These are phyloP conservation scores for Neurospora sp. DNA, from an alignment of 495 filamentous ascomycete genomes.

Conservation along the genomic window DNA sequence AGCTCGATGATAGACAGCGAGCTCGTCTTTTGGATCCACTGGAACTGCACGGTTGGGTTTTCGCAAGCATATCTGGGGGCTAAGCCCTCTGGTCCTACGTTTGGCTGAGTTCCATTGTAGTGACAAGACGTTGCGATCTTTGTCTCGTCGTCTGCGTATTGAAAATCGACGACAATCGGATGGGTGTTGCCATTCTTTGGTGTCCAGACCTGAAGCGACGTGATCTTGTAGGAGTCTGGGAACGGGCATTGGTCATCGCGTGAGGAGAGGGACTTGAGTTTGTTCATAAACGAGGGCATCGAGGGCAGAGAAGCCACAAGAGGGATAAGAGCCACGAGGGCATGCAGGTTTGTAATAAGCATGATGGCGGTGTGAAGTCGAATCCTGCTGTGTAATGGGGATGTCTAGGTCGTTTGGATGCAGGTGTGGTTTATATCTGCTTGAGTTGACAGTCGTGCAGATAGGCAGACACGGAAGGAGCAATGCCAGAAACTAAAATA, in stretches of 20 bases:
- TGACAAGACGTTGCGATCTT: conserved; percentile 18
- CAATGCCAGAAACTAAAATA: not conserved
- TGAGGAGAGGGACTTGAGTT: not conserved
- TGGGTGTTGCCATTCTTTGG: conserved; percentile 9
- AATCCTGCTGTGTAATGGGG: not conserved
- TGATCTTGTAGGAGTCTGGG: conserved; percentile 14
- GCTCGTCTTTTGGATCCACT: conserved; percentile 31
- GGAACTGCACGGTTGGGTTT: conserved; percentile 34
- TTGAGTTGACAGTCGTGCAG: not conserved
- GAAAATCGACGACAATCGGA: conserved; percentile 10
- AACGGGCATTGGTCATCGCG: conserved; percentile 12
- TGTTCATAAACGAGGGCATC: conserved; percentile 3
- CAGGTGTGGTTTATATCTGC: not conserved
- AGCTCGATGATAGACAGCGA: conserved; percentile 21
- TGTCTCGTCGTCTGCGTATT: conserved; percentile 16
- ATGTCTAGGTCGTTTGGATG: not conserved
- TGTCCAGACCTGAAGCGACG: conserved; percentile 14
- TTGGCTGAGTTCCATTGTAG: conserved; percentile 18
- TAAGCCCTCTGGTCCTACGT: conserved; percentile 10
- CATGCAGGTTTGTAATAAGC: conserved; percentile 1
- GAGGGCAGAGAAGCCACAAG: conserved; percentile 5
- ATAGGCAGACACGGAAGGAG: not conserved
- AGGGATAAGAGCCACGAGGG: conserved; percentile 6
- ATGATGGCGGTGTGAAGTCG: not conserved
- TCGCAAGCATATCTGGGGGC: conserved; percentile 20